These are phyloP conservation scores for Thuidium tamariscinum DNA, from an alignment of 225 moss, liverwort and hornwort species.

Conservation along the genomic window DNA sequence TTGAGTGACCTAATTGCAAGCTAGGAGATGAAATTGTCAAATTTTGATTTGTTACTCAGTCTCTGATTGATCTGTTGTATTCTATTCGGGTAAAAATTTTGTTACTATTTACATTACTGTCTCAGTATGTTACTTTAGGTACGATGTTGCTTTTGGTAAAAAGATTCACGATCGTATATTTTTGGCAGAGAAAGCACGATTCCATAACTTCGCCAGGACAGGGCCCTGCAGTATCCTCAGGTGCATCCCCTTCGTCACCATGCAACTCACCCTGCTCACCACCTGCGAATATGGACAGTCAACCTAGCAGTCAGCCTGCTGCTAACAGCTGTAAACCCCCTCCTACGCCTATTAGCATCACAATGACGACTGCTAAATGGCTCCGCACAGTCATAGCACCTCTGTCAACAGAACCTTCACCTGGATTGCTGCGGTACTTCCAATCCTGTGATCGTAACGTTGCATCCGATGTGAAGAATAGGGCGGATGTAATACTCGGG, in stretches of 20 bases:
- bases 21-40: background rate
- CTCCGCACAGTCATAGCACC: conserved; percentile 78
- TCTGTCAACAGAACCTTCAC: conserved; percentile 57
- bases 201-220: conserved; percentile 61
- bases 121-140: background rate
- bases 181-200: conserved; percentile 84
- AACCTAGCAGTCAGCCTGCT: conserved; percentile 15
- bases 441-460: conserved; percentile 71
- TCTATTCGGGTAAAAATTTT: background rate
- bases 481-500: conserved; percentile 62
- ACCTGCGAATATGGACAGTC: conserved; percentile 47
- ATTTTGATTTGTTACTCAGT: background rate
- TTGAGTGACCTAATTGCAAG: background rate
- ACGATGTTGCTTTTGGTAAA: background rate
- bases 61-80: background rate
- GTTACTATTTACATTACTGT: background rate
- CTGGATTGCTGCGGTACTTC: conserved; percentile 66
- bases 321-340: conserved; percentile 58
- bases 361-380: conserved; percentile 99
- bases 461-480: conserved; percentile 45
- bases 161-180: background rate
- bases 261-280: conserved; percentile 73
- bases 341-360: conserved; percentile 89
- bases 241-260: conserved; percentile 62
- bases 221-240: conserved; percentile 60